phyloP scores from a whole-genome alignment of 768 basidiomycete genomes.

The Pisolithus tinctorius region DNA sequence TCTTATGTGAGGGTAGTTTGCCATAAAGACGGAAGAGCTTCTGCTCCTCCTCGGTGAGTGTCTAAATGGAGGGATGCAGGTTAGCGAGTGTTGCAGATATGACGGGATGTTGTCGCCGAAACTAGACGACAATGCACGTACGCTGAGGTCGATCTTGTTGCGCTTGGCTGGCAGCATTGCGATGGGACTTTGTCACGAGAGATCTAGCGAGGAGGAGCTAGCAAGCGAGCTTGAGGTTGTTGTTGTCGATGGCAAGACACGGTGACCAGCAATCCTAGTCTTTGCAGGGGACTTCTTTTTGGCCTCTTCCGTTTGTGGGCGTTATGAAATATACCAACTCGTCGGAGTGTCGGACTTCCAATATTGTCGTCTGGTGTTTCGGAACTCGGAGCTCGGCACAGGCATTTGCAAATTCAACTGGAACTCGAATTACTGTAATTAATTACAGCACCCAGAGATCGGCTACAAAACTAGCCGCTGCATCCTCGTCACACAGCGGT shows the following conservation, averaged over 20 bases:
- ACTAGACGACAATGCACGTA: conserved; percentile 35
- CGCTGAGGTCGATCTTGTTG: conserved; percentile 94
- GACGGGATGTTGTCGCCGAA: background rate
- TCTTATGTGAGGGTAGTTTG: conserved; percentile 91
- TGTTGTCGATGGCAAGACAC: background rate
- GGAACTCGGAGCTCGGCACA: conserved; percentile 3
- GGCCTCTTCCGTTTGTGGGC: conserved; percentile 6
- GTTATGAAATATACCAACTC: conserved; percentile 13
- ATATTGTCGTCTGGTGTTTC: conserved; percentile 6
- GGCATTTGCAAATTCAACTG: background rate
- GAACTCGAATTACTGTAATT: background rate
- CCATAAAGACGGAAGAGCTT: conserved; percentile 93
- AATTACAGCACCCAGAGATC: conserved; percentile 9
- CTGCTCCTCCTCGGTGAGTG: conserved; percentile 83
- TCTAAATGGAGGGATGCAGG: conserved; percentile 36
- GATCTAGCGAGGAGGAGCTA: conserved; percentile 20
- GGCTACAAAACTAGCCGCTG: conserved; percentile 1
- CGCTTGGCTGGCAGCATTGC: conserved; percentile 70
- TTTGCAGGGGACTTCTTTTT: conserved; percentile 4
- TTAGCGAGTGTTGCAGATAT: conserved; percentile 12
- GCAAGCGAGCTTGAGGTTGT: conserved; percentile 9
- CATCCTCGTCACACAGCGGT: background rate
- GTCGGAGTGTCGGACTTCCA: conserved; percentile 25
- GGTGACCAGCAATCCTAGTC: background rate
- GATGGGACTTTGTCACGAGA: conserved; percentile 11